These are phyloP conservation scores for Elsinoe batatas DNA, from an alignment of 2,329 filamentous ascomycete species.

Conservation along the genomic window DNA sequence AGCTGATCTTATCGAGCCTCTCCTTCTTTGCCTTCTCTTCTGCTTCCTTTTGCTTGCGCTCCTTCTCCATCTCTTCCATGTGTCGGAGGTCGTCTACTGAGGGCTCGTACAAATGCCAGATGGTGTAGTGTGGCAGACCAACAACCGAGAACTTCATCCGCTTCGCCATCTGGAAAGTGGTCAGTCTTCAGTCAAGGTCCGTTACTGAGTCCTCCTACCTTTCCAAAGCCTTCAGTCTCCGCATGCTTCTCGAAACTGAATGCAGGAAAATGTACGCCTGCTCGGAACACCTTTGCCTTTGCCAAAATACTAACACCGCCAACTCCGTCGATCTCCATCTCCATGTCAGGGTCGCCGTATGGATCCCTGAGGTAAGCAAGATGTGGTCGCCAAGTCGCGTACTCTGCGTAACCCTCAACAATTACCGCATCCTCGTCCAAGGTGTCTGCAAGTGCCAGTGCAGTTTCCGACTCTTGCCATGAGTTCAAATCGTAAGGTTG, in stretches of 20 bases:
- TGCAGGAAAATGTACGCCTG: slow-evolving; percentile 92
- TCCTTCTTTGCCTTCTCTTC: slow-evolving; percentile 68
- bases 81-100: slow-evolving; percentile 93
- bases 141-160: slow-evolving; percentile 94
- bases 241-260: slow-evolving; percentile 99
- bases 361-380: slow-evolving; percentile 92
- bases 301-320: slow-evolving; percentile 95
- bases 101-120: slow-evolving; percentile 99
- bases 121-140: slow-evolving; percentile 92
- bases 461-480: slow-evolving; percentile 98
- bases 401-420: slow-evolving; percentile 97
- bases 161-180: slow-evolving; percentile 71
- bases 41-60: slow-evolving; percentile 66
- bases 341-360: slow-evolving; percentile 96
- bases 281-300: slow-evolving; percentile 89
- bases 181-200: slow-evolving; percentile 20
- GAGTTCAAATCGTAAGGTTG: slow-evolving; percentile 98
- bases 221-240: slow-evolving; percentile 96
- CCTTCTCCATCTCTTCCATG: slow-evolving; percentile 97
- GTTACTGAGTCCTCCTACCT: slow-evolving; percentile 48
- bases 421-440: slow-evolving; percentile 97
- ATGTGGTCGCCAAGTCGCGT: slow-evolving; percentile 96
- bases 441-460: slow-evolving; percentile 82
- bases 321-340: slow-evolving; percentile 98
- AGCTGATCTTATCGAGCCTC: slow-evolving; percentile 66